Percentiles rank a stretch among this genome's conserved stretches.
These are phyloP conservation scores for Deuterostichococcus epilithicus DNA, from an alignment of 139 green algal genomes.

Conservation along the genomic window DNA sequence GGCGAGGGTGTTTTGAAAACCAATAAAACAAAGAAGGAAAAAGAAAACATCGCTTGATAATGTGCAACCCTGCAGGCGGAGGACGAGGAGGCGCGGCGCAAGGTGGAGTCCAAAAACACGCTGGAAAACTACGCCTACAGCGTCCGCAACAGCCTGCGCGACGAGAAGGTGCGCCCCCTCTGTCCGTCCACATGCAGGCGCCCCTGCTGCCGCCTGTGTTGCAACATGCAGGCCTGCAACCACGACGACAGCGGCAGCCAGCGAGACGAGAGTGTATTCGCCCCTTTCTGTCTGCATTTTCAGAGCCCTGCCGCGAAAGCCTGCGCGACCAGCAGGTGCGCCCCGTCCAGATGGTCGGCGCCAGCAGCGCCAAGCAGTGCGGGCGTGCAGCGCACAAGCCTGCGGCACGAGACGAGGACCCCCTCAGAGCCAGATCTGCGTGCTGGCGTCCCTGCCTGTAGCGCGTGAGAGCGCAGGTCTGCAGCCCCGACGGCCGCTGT, in stretches of 20 bases:
- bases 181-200: background rate
- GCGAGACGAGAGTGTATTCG: background rate
- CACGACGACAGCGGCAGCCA: background rate
- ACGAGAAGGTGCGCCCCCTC: slow-evolving; percentile 68
- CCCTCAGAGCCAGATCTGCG: background rate
- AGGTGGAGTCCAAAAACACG: slow-evolving; percentile 87
- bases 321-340: slow-evolving; percentile 82
- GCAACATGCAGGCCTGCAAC: background rate
- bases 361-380: background rate
- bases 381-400: background rate
- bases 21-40: too few relatives aligned
- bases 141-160: slow-evolving; percentile 90
- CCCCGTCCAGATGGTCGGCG: background rate
- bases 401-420: background rate
- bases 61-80: slow-evolving; percentile 65
- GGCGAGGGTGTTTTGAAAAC: too few relatives aligned
- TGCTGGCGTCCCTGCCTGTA: background rate
- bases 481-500: background rate
- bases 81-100: slow-evolving; percentile 84
- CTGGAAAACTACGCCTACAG: slow-evolving; percentile 87
- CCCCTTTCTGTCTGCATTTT: background rate
- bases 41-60: background rate
- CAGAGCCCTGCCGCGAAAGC: slow-evolving; percentile 66
- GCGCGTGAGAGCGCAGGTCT: background rate
- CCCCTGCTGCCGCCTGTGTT: background rate